phyloP scores from a whole-genome alignment of 768 basidiomycete genomes.

The Crassisporium funariophilum region DNA sequence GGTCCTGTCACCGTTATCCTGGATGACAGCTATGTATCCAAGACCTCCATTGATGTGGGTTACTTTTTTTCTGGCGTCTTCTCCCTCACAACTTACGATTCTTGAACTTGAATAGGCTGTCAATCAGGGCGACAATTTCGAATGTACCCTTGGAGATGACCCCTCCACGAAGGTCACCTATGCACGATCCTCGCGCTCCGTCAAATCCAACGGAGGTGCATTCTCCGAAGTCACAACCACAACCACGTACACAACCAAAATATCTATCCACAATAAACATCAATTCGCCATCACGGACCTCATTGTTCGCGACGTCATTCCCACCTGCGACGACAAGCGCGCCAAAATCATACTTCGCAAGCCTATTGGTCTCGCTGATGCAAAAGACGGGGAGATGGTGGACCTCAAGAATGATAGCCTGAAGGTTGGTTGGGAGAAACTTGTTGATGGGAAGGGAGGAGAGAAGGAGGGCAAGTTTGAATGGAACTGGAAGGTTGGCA shows the following conservation, averaged over 20 bases:
- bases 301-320: conserved; percentile 50
- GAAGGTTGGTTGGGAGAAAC: too few species aligned
- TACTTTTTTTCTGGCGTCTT: neutral
- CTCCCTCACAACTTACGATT: neutral
- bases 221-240: conserved; percentile 47
- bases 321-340: conserved; percentile 40
- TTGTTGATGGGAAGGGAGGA: too few species aligned
- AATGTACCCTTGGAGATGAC: conserved; percentile 56
- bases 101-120: conserved; percentile 43
- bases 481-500: conserved; percentile 50
- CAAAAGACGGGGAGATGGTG: conserved; percentile 42
- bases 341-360: conserved; percentile 48
- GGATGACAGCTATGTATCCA: conserved; percentile 60
- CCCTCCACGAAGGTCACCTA: conserved; percentile 47
- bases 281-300: conserved; percentile 44
- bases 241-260: conserved; percentile 46
- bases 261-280: conserved; percentile 52
- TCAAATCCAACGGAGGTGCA: conserved; percentile 37
- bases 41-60: conserved; percentile 47
- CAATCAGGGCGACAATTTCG: conserved; percentile 51
- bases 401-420: conserved; percentile 29
- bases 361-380: conserved; percentile 48
- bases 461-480: conserved; percentile 60
- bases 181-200: conserved; percentile 38
- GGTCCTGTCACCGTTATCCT: conserved; percentile 58